Conservation (phyloP, 768 basidiomycete species). For the Termitomyces sp. region DNA sequence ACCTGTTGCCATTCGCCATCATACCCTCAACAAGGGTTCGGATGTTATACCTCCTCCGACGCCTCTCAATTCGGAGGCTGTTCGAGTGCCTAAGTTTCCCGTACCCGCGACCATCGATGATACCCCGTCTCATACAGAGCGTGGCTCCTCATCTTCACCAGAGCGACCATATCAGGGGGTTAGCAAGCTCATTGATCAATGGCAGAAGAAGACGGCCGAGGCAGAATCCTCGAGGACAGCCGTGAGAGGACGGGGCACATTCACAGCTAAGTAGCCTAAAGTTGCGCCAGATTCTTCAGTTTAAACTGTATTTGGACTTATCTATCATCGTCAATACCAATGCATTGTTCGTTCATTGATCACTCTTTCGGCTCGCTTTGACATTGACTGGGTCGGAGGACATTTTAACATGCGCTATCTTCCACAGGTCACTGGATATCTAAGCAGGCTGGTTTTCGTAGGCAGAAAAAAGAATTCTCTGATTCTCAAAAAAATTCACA, state of each 20-base stretch:
- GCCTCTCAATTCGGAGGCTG: conserved; percentile 22
- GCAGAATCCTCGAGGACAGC: conserved; percentile 32
- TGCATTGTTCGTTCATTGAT: not conserved
- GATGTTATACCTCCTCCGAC: conserved; percentile 19
- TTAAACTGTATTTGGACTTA: not conserved
- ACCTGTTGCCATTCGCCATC: conserved; percentile 9
- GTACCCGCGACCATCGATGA: conserved; percentile 16
- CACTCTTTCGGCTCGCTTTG: not conserved
- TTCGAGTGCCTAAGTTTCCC: conserved; percentile 12
- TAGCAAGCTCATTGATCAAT: conserved; percentile 79
- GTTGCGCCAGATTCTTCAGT: conserved; percentile 18
- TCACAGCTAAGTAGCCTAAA: conserved; percentile 34
- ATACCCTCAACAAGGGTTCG: conserved; percentile 9
- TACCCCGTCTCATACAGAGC: conserved; percentile 14
- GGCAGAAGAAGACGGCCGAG: conserved; percentile 77
- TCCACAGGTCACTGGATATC: no score
- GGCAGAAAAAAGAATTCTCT: no score
- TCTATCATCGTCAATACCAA: not conserved
- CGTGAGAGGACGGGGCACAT: conserved; percentile 24
- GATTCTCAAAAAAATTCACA: no score
- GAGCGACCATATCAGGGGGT: conserved; percentile 81
- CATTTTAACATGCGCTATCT: not conserved
- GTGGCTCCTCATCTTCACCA: conserved; percentile 52
- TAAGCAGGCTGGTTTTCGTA: no score
- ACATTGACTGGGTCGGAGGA: not conserved